phyloP scores from a whole-genome alignment of 2,329 filamentous ascomycete species.

The Penicillium sp. region DNA sequence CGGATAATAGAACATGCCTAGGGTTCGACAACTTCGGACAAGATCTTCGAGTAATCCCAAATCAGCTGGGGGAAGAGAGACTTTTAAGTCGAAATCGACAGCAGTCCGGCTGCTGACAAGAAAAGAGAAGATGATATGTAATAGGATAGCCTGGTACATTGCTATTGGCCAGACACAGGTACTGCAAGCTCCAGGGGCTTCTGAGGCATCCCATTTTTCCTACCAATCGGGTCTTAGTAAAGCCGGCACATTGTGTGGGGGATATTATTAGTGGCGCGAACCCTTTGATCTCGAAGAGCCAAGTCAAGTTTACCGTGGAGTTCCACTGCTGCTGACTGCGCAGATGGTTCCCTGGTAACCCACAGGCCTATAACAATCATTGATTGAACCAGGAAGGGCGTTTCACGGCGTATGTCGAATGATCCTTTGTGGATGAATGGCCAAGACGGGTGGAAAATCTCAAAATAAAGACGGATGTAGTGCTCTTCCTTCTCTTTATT shows the following conservation, averaged over 20 bases:
- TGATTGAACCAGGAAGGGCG: conserved; percentile 30
- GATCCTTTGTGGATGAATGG: conserved; percentile 28
- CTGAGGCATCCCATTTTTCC: conserved; percentile 28
- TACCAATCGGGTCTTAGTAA: conserved; percentile 6
- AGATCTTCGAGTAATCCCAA: conserved; percentile 23
- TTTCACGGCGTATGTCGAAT: conserved; percentile 24
- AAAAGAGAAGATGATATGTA: conserved; percentile 32
- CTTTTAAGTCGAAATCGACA: conserved; percentile 18
- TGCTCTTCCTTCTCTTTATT: conserved; percentile 8
- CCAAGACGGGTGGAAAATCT: conserved; percentile 31
- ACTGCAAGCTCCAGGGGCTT: conserved; percentile 1
- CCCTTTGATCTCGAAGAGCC: conserved; percentile 30
- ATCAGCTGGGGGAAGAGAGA: conserved; percentile 7
- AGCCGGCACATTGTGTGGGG: not conserved
- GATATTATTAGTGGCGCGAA: conserved; percentile 4
- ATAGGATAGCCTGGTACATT: conserved; percentile 34
- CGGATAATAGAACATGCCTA: conserved; percentile 33
- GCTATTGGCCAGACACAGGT: conserved; percentile 31
- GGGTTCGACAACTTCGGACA: conserved; percentile 27
- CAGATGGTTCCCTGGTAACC: conserved; percentile 16
- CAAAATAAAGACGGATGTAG: conserved; percentile 29
- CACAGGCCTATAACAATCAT: conserved; percentile 32
- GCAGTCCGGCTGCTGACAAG: not conserved
- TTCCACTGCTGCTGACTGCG: conserved; percentile 25
- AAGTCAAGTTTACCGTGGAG: conserved; percentile 25